Conservation (phyloP, 805 yeast genomes). For the Jamesozyma jinghongensis region DNA sequence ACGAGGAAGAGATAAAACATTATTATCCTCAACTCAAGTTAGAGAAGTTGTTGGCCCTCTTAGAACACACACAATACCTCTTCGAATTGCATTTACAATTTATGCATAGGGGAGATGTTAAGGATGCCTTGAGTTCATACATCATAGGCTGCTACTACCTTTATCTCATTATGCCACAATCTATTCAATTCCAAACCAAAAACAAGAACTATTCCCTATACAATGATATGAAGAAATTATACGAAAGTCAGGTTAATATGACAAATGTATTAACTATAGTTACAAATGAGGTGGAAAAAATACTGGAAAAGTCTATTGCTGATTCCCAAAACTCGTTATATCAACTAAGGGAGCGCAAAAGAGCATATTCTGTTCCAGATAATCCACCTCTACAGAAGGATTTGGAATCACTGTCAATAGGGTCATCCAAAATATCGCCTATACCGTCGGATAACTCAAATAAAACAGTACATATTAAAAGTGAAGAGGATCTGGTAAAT, state of each 20-base stretch:
- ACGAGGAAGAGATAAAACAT: constrained; percentile 29
- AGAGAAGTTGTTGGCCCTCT: constrained; percentile 30
- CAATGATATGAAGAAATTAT: constrained; percentile 29
- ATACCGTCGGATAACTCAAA: background rate
- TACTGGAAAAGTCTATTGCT: constrained; percentile 16
- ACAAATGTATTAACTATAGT: constrained; percentile 33
- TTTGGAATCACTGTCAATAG: background rate
- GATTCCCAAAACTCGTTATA: constrained; percentile 10
- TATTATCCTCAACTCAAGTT: constrained; percentile 27
- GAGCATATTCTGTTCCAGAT: constrained; percentile 27
- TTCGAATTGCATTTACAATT: constrained; percentile 29
- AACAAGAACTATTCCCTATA: constrained; percentile 34
- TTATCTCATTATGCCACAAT: constrained; percentile 32
- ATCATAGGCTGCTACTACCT: constrained; percentile 33
- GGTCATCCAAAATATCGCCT: background rate
- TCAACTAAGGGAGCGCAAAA: constrained; percentile 16
- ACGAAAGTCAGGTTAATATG: constrained; percentile 33
- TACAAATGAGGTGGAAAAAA: constrained; percentile 26
- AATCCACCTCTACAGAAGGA: background rate
- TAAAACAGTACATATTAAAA: background rate
- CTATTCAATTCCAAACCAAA: constrained; percentile 34
- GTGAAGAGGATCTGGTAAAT: no score
- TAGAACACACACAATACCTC: constrained; percentile 31
- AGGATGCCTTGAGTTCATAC: constrained; percentile 28
- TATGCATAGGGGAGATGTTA: constrained; percentile 12